Conservation (phyloP, 2,329 filamentous ascomycete genomes). For the Raffaelea deltoideospora region DNA sequence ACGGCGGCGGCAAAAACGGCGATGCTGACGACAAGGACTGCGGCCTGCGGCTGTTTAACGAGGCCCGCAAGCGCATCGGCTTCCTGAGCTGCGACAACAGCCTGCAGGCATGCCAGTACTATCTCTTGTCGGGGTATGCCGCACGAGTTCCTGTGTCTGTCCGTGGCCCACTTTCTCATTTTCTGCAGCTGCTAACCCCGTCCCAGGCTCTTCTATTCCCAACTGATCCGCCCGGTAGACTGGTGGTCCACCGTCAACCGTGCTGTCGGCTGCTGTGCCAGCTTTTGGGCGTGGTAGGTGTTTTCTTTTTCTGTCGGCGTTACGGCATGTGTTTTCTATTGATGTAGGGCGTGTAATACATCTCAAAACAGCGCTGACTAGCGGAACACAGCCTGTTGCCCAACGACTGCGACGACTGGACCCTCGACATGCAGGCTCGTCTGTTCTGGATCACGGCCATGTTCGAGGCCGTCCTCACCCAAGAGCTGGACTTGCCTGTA, state of each 20-base stretch:
- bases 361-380: background rate
- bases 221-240: conserved; percentile 35
- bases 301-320: background rate
- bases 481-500: conserved; percentile 35
- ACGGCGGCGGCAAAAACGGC: conserved; percentile 3
- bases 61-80: conserved; percentile 33
- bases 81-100: conserved; percentile 15
- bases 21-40: background rate
- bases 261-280: conserved; percentile 32
- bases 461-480: conserved; percentile 39
- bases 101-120: conserved; percentile 34
- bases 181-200: background rate
- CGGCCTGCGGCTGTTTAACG: conserved; percentile 37
- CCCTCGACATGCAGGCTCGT: conserved; percentile 38
- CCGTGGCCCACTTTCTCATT: background rate
- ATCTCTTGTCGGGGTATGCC: conserved; percentile 28
- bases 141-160: background rate
- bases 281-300: conserved; percentile 26
- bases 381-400: conserved; percentile 15
- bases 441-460: conserved; percentile 40
- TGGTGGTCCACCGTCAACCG: conserved; percentile 37
- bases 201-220: conserved; percentile 21
- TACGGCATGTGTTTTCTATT: no score
- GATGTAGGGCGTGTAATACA: no score
- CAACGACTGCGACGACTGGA: conserved; percentile 32